A percentile compares a stretch with the other conserved stretches of the same genome.
These are phyloP conservation scores for Entomortierella parvispora DNA, from an alignment of 192 early-diverging fungal genomes.

Conservation along the genomic window DNA sequence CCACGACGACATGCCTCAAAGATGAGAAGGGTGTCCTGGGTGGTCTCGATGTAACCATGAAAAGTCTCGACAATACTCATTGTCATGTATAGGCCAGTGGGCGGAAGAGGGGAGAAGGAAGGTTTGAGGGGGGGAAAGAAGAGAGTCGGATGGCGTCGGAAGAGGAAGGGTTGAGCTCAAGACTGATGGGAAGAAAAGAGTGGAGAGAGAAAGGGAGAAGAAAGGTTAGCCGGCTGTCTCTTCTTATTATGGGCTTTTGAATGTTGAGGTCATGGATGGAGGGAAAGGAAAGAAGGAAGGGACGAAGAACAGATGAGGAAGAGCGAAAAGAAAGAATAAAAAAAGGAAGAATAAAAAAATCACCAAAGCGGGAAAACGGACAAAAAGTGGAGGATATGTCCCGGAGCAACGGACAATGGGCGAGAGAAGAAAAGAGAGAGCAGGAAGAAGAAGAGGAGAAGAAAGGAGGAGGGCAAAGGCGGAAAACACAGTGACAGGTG, in stretches of 20 bases:
- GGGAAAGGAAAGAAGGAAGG: no score
- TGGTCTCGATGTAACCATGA: slow-evolving; percentile 76
- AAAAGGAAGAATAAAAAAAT: slow-evolving; percentile 11
- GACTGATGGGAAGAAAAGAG: not conserved
- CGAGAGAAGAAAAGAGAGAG: not conserved
- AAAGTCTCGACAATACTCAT: slow-evolving; percentile 68
- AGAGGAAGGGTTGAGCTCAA: slow-evolving; percentile 6
- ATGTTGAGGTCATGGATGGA: no score
- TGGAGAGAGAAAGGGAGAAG: not conserved
- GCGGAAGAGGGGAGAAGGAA: slow-evolving; percentile 10
- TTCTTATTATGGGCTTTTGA: no score
- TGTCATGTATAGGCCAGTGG: slow-evolving; percentile 8
- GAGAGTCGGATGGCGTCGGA: not conserved
- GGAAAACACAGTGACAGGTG: no score
- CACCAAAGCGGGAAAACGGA: not conserved
- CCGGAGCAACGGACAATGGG: not conserved
- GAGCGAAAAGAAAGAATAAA: slow-evolving; percentile 12
- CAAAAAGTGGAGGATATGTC: not conserved
- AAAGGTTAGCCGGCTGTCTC: no score
- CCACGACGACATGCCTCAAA: slow-evolving; percentile 82
- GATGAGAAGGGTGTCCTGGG: slow-evolving; percentile 79
- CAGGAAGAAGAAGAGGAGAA: not conserved
- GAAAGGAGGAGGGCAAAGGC: not conserved
- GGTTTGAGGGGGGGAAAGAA: slow-evolving; percentile 11
- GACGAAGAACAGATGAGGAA: slow-evolving; percentile 5